Evolutionary conservation across 805 yeast genomes (phyloP).

Genomic region (Yamadazyma phyllophila): DNA sequence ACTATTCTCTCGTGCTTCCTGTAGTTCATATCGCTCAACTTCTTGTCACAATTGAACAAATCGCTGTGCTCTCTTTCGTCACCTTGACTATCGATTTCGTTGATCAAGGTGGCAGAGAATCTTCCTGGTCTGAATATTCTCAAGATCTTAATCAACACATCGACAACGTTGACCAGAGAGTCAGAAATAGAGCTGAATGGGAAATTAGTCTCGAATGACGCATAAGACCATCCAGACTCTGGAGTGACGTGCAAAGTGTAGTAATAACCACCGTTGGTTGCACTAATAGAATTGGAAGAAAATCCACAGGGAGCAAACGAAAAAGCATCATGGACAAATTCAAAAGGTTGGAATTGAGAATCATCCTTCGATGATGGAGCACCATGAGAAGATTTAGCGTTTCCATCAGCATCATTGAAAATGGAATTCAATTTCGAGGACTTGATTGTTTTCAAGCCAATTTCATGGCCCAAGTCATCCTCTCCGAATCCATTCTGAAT

Average conservation of each 20-base stretch:
- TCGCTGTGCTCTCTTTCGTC: conserved; percentile 13
- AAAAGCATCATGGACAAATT: conserved; percentile 76
- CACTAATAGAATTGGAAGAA: conserved; percentile 79
- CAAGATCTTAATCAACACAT: conserved; percentile 61
- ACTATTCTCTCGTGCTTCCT: conserved; percentile 62
- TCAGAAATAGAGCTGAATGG: conserved; percentile 36
- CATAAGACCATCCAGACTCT: conserved; percentile 91
- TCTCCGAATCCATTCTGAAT: conserved; percentile 45
- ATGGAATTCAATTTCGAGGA: conserved; percentile 61
- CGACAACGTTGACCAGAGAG: conserved; percentile 41
- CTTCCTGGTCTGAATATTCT: conserved; percentile 69
- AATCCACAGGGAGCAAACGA: conserved; percentile 94
- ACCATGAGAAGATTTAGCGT: conserved; percentile 14
- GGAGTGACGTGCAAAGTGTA: conserved; percentile 94
- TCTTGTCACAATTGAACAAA: conserved; percentile 19
- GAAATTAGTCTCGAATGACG: conserved; percentile 90
- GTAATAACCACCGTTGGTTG: conserved; percentile 41
- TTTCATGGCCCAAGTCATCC: conserved; percentile 74
- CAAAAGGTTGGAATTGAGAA: conserved; percentile 12
- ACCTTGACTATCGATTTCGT: conserved; percentile 17
- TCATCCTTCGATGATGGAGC: conserved; percentile 34
- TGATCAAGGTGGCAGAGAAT: conserved; percentile 53
- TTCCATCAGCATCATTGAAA: conserved; percentile 24
- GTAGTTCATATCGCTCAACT: conserved; percentile 45
- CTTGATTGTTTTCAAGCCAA: conserved; percentile 69